Evolutionary conservation across 306 rosid genomes (phyloP).

Genomic region (Psophocarpus tetragonolobus): DNA sequence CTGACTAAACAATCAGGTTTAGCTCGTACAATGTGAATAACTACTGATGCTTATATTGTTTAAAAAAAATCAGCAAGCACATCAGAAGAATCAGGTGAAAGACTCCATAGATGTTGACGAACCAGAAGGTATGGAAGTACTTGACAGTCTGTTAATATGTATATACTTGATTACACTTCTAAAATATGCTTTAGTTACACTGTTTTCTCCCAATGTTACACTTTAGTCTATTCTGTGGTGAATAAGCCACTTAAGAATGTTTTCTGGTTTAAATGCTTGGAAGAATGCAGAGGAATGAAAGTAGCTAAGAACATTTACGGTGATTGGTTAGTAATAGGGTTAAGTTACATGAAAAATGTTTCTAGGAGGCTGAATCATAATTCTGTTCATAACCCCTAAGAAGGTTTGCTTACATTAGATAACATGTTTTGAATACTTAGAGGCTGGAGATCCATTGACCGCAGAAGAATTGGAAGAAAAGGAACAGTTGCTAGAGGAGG

Average conservation of each 20-base stretch:
- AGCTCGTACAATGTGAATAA: not conserved
- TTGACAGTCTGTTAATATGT: not conserved
- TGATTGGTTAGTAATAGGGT: not conserved
- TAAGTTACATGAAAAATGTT: not conserved
- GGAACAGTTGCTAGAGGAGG: conserved; percentile 85
- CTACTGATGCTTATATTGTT: conserved; percentile 28
- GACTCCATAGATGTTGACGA: conserved; percentile 97
- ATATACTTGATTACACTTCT: not conserved
- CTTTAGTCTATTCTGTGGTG: not conserved
- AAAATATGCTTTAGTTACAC: not conserved
- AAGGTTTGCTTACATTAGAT: not conserved
- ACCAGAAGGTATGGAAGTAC: conserved; percentile 65
- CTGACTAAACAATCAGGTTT: not conserved
- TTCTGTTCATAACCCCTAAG: not conserved
- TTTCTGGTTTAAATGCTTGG: not conserved
- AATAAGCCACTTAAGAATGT: not conserved
- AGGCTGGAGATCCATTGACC: conserved; percentile 92
- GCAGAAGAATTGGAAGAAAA: conserved; percentile 95
- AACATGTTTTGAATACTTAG: conserved; percentile 43
- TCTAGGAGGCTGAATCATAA: not conserved
- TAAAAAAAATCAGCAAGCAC: conserved; percentile 68
- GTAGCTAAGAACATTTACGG: not conserved
- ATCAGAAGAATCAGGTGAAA: conserved; percentile 95
- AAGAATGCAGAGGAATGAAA: not conserved
- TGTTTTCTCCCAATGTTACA: not conserved